These are phyloP conservation scores for Candida boleticola DNA, from an alignment of 805 yeast genomes.

Conservation along the genomic window DNA sequence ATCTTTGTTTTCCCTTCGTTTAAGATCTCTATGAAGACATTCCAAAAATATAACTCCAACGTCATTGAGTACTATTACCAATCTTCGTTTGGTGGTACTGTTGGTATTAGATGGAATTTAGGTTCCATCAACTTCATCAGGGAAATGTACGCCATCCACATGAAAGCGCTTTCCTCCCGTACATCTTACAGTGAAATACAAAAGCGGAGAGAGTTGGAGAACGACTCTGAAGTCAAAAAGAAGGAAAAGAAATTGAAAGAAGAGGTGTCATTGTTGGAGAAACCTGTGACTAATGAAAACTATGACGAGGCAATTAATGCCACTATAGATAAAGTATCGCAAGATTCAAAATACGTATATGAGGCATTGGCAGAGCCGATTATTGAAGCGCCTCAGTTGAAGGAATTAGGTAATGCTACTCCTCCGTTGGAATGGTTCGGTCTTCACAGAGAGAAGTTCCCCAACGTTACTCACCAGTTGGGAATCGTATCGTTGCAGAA, in stretches of 20 bases:
- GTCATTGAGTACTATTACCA: constrained; percentile 64
- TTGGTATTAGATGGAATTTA: constrained; percentile 90
- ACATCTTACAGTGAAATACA: constrained; percentile 27
- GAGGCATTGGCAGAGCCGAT: constrained; percentile 69
- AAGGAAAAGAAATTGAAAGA: constrained; percentile 8
- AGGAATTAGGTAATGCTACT: constrained; percentile 93
- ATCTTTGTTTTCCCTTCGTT: constrained; percentile 80
- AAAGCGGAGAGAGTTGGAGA: constrained; percentile 25
- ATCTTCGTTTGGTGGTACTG: constrained; percentile 82
- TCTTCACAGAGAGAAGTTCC: constrained; percentile 79
- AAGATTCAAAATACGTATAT: constrained; percentile 48
- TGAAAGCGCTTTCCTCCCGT: constrained; percentile 66
- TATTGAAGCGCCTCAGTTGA: constrained; percentile 85
- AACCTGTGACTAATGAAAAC: constrained; percentile 14
- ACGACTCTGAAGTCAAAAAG: constrained; percentile 31
- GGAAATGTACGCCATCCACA: constrained; percentile 90
- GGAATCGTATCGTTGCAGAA: constrained; percentile 73
- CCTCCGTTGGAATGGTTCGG: constrained; percentile 99
- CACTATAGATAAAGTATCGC: constrained; percentile 36
- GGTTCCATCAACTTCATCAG: constrained; percentile 88
- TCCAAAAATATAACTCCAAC: constrained; percentile 53
- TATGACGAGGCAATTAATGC: constrained; percentile 38
- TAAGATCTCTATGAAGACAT: constrained; percentile 70
- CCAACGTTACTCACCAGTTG: constrained; percentile 80
- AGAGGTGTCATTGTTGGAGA: constrained; percentile 8